Base-by-base conservation (phyloP, 768 basidiomycete species). In the Termitomyces sp. region DNA sequence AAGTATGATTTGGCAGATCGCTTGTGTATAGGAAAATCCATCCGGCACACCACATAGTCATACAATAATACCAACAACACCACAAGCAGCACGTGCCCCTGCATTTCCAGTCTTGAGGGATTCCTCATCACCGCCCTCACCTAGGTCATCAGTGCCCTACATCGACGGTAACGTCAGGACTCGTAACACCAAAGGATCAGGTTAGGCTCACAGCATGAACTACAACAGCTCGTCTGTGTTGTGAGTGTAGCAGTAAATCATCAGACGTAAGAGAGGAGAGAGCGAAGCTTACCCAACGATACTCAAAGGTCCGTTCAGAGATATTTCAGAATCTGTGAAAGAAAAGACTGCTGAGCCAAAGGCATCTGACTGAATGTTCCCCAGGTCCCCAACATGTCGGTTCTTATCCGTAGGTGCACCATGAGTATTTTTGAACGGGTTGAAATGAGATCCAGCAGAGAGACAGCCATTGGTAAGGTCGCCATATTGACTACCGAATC, bases 61-160 rank as follows among this genome's bases (percentile, higher is more conserved):
- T 47, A 55, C 54, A 42, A 38, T 58, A 69, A 56, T 68, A 82
- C 88, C 89, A 63, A 92, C 88, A 52, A 92, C 82, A 63, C 90
- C 91, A 66, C 92, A 93, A 13, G 92, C 90, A n/a, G 82, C 79
- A 57, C 90, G 77, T 32, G 76, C 83, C 12, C 87, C 87, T 16
- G 91, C 86, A 66, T 92, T 89, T 9, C 91, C 91, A 3, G 89
- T 92, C 68, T 82, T 89, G 56, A 85, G 73, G 22, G 87, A 88
- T 61, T 90, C 89, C 30, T 80, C 74, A 64, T 87, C 78, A 43
- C 73, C 76, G 16, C 89, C 88, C 59, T 71, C 75, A n/a, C 90
- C 92, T 51, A 92, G 77, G 65, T 94, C 92, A 66, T 94, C 92
- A 18, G 81, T 80, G 4, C 89, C 88, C 85, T 58, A 61, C 32